Percentiles rank a stretch among this genome's conserved stretches.
phyloP scores from a whole-genome alignment of 495 filamentous ascomycete species.

The Lophiostoma macrostomum region DNA sequence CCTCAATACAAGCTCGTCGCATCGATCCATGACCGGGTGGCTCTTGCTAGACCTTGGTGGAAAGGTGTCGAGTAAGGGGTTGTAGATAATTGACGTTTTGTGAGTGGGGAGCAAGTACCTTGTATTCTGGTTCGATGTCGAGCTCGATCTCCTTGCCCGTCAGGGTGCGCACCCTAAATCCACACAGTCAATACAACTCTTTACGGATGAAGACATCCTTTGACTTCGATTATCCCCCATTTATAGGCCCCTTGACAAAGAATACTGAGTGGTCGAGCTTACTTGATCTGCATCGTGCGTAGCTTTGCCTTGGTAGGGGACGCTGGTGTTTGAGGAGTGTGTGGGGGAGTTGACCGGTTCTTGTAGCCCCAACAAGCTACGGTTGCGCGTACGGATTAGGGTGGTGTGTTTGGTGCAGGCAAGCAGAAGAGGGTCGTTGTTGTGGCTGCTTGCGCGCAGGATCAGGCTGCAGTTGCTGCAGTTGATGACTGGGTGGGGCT shows the following conservation, averaged over 20 bases:
- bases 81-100: neutral
- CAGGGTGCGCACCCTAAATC: slow-evolving; percentile 85
- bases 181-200: neutral
- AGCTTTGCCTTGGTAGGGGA: neutral
- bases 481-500: neutral
- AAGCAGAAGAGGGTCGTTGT: neutral
- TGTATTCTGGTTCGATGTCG: slow-evolving; percentile 90
- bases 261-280: slow-evolving; percentile 4
- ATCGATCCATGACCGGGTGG: neutral
- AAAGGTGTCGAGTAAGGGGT: too few species aligned
- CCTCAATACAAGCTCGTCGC: neutral
- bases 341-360: neutral
- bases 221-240: too few species aligned
- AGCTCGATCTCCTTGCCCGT: slow-evolving; percentile 99
- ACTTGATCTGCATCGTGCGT: slow-evolving; percentile 35
- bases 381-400: neutral
- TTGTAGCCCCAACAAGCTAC: neutral
- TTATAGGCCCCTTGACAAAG: too few species aligned
- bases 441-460: neutral
- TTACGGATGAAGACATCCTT: neutral
- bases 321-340: neutral
- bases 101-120: slow-evolving; percentile 52
- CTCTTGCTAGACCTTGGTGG: too few species aligned
- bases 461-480: neutral
- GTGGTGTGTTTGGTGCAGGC: neutral